Conservation (phyloP, 163 green algal genomes). For the Chlorella variabilis region DNA sequence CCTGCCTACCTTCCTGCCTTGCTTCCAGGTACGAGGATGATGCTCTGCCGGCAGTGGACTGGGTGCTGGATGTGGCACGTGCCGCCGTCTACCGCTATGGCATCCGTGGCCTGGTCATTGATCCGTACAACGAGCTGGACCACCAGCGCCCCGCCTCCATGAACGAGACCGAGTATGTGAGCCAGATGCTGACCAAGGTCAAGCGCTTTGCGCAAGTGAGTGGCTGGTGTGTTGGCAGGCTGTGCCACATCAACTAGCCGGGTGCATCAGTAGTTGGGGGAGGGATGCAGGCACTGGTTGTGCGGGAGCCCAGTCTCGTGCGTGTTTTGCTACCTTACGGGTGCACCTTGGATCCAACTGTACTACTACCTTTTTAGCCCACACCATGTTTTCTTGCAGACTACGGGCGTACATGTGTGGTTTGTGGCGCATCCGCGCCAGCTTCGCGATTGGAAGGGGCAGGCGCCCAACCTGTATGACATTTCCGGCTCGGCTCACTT, state of each 20-base stretch:
- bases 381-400: conserved; percentile 45
- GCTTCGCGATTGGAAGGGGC: conserved; percentile 67
- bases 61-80: conserved; percentile 87
- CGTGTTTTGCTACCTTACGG: neutral
- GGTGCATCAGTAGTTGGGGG: too few relatives aligned
- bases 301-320: neutral
- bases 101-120: conserved; percentile 94
- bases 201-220: conserved; percentile 81
- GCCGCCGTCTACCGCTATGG: conserved; percentile 88
- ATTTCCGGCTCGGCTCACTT: conserved; percentile 95
- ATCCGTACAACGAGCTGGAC: conserved; percentile 98
- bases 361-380: neutral
- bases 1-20: too few relatives aligned
- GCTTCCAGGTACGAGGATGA: conserved; percentile 83
- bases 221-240: conserved; percentile 47
- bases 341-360: neutral
- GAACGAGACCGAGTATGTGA: conserved; percentile 96
- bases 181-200: conserved; percentile 91
- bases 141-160: conserved; percentile 60
- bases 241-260: neutral
- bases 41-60: conserved; percentile 86
- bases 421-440: conserved; percentile 95
- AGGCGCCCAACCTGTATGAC: conserved; percentile 83
- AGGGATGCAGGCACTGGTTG: too few relatives aligned
- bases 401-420: conserved; percentile 84